Evolutionary conservation across 768 basidiomycete species (phyloP).

Genomic region (Lentinula boryana): DNA sequence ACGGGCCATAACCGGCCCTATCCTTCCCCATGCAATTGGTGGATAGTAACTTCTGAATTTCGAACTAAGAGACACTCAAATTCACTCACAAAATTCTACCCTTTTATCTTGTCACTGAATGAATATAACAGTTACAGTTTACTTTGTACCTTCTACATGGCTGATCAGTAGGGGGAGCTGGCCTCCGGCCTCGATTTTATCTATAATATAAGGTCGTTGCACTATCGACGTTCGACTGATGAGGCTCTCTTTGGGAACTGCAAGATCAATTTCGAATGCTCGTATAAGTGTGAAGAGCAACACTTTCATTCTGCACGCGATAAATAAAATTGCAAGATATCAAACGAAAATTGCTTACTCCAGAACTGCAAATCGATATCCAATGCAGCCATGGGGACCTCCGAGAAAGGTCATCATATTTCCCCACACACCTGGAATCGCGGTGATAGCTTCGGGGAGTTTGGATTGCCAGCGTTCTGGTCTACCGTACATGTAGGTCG

Average conservation of each 20-base stretch:
- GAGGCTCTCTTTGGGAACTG: slow-evolving; percentile 21
- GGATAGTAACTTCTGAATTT: no score
- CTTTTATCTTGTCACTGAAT: no score
- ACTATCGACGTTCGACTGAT: slow-evolving; percentile 15
- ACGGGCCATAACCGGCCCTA: background rate
- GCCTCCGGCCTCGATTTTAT: slow-evolving; percentile 14
- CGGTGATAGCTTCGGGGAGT: slow-evolving; percentile 33
- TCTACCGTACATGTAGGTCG: slow-evolving; percentile 22
- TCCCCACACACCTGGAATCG: slow-evolving; percentile 55
- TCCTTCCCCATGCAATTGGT: no score
- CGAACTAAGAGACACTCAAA: no score
- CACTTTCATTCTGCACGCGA: slow-evolving; percentile 19
- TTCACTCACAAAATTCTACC: no score
- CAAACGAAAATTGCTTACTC: slow-evolving; percentile 25
- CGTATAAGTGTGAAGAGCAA: slow-evolving; percentile 28
- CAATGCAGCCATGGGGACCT: slow-evolving; percentile 43
- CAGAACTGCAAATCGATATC: slow-evolving; percentile 36
- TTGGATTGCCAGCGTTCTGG: slow-evolving; percentile 55
- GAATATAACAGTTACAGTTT: no score
- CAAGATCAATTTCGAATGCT: slow-evolving; percentile 28
- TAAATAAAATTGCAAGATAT: background rate
- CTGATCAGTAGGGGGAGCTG: slow-evolving; percentile 20
- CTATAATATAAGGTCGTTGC: slow-evolving; percentile 20
- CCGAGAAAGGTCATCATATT: slow-evolving; percentile 35
- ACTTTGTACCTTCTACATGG: background rate